phyloP scores from a whole-genome alignment of 1,284 basidiomycete species.

The Thecaphora thlaspeos region DNA sequence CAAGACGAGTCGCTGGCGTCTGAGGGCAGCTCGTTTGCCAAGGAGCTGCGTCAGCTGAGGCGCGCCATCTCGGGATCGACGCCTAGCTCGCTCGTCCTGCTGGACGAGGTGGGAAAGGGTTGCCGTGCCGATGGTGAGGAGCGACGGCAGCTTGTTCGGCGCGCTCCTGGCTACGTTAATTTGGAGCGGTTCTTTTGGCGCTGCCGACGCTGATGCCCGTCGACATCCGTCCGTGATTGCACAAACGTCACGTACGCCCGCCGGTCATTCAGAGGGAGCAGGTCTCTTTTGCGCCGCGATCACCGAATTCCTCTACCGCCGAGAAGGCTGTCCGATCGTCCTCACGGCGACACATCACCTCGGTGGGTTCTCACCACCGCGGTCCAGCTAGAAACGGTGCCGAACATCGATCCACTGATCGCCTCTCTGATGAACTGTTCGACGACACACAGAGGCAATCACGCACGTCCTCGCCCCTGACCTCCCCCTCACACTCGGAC shows the following conservation, averaged over 20 bases:
- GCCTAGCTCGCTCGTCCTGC: constrained; percentile 20
- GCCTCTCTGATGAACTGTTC: too few species aligned
- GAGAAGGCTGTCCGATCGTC: constrained; percentile 18
- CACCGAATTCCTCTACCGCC: constrained; percentile 24
- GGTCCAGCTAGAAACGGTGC: too few species aligned
- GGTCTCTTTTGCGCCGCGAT: constrained; percentile 31
- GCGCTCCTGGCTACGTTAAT: not conserved
- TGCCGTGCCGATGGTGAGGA: constrained; percentile 31
- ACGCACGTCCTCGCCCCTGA: constrained; percentile 9
- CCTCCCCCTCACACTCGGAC: constrained; percentile 21
- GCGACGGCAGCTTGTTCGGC: too few species aligned
- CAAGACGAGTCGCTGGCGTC: constrained; percentile 33
- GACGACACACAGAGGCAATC: constrained; percentile 17
- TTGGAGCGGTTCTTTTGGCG: not conserved
- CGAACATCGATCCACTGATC: too few species aligned
- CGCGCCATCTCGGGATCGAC: constrained; percentile 26
- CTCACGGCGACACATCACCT: constrained; percentile 31
- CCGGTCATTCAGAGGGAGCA: constrained; percentile 23
- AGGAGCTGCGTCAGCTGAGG: constrained; percentile 26
- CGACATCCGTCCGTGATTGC: too few species aligned
- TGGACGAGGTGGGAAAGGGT: constrained; percentile 33
- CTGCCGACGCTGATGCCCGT: not conserved
- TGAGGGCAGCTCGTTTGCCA: constrained; percentile 33
- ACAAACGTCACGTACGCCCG: too few species aligned
- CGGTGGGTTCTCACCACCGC: constrained; percentile 5